Evolutionary conservation across 2,329 filamentous ascomycete species (phyloP).

Genomic region (Nothophaeocryptopus gaeumannii): DNA sequence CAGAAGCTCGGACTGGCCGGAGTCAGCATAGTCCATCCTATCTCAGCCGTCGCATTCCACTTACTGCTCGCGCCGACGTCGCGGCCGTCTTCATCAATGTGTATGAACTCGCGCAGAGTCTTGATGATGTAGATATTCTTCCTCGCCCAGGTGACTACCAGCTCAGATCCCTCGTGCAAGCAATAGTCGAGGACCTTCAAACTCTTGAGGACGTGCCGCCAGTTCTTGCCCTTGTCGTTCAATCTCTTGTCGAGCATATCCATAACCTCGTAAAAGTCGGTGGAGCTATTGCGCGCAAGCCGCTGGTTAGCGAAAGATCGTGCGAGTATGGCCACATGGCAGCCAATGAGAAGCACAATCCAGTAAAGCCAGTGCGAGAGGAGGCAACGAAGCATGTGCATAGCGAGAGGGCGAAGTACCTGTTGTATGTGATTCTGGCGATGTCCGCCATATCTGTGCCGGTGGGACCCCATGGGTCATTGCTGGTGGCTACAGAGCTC

Average conservation of each 20-base stretch:
- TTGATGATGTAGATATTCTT: conserved; percentile 99
- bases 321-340: neutral
- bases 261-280: conserved; percentile 99
- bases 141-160: conserved; percentile 95
- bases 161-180: conserved; percentile 91
- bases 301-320: conserved; percentile 1
- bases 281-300: conserved; percentile 59
- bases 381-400: neutral
- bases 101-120: conserved; percentile 93
- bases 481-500: conserved; percentile 77
- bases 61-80: conserved; percentile 96
- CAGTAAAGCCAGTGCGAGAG: neutral
- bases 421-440: conserved; percentile 95
- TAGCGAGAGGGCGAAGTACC: conserved; percentile 57
- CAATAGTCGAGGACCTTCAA: conserved; percentile 98
- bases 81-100: conserved; percentile 89
- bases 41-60: conserved; percentile 31
- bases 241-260: conserved; percentile 98
- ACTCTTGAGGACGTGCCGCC: conserved; percentile 96
- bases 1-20: conserved; percentile 81
- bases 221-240: conserved; percentile 99
- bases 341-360: neutral
- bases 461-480: conserved; percentile 97
- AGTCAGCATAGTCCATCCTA: conserved; percentile 28
- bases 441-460: conserved; percentile 99